Base-by-base conservation (phyloP, 2,329 filamentous ascomycete species). In the Penicillium hesseltinei region DNA sequence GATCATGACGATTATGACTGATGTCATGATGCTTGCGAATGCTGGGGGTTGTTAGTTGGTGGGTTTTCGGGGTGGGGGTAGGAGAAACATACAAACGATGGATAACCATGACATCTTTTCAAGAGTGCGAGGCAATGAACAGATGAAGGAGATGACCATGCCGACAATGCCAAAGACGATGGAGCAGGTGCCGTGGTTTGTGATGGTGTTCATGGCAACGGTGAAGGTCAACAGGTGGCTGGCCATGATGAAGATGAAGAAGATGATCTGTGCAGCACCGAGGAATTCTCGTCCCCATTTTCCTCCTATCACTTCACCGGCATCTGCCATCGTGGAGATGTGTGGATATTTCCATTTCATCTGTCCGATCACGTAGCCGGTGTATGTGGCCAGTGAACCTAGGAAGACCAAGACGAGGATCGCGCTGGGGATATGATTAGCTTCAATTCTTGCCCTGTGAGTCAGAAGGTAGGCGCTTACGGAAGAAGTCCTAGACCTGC, bases 151-250 rank as follows among this genome's bases (percentile, higher is more conserved):
- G 4, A 89, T 58, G 5, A 81, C 66, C 59, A 86, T 66, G 0
- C 85, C 86, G 2, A 86, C 75, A n/a, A 86, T 76, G 4, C 81
- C 83, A 74, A 85, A 89, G 1, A 85, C 77, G 56, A 89, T 84
- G 4, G 85, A 86, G 71, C 87, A 90, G 0, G 82, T 80, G 0
- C 79, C 82, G 60, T 88, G 81, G 4, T 82, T 71, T 5, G 85
- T 86, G 51, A 90, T 77, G 50, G 81, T 84, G 64, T 86, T 86
- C 73, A 90, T 83, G 63, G 87, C 87, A 65, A 90, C 87, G 33
- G 81, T 82, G 62, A 89, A 89, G 0, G 87, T 89, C 60, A 90
- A 76, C 51, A 88, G 79, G 73, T 91, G 89, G n/a, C 86, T 88
- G 35, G 83, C 86, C 73, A 88, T 86, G 64, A 89, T 82, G 74